Conservation (phyloP, 2,329 filamentous ascomycete species). For the Pestalotiopsis sp. region DNA sequence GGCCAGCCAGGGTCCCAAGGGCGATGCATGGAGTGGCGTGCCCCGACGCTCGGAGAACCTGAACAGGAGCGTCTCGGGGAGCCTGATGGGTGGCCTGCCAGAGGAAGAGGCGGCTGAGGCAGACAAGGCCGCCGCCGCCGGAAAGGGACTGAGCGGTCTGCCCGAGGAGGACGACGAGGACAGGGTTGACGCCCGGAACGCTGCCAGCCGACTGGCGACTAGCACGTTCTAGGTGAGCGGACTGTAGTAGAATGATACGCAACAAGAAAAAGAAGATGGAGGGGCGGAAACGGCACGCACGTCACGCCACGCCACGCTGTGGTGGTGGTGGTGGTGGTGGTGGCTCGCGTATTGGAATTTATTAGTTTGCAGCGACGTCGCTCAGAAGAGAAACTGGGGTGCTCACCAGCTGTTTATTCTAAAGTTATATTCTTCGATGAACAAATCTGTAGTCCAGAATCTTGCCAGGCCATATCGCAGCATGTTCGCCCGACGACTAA, state of each 20-base stretch:
- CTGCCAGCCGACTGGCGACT: constrained; percentile 87
- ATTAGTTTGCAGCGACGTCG: not conserved
- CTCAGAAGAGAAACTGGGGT: not conserved
- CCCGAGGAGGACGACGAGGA: constrained; percentile 89
- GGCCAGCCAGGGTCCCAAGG: constrained; percentile 91
- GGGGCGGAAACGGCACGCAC: constrained; percentile 10
- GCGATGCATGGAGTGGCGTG: constrained; percentile 97
- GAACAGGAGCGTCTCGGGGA: constrained; percentile 75
- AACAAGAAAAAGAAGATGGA: not conserved
- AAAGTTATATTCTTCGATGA: too few relatives aligned
- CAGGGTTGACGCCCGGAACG: constrained; percentile 91
- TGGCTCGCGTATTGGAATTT: not conserved
- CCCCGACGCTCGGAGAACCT: constrained; percentile 80
- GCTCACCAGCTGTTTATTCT: not conserved
- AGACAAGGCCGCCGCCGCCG: constrained; percentile 45
- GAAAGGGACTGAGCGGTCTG: constrained; percentile 57
- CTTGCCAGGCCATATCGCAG: not conserved
- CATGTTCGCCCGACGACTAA: not conserved
- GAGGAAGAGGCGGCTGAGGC: constrained; percentile 63
- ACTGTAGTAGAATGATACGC: constrained; percentile 3
- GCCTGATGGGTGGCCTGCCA: constrained; percentile 64
- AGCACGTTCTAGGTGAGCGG: constrained; percentile 76
- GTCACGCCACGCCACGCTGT: not conserved
- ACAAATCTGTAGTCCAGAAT: not conserved
- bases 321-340: not conserved